These are phyloP conservation scores for Trichomonascaceae sp. DNA, from an alignment of 1,139 yeast species.

Conservation along the genomic window DNA sequence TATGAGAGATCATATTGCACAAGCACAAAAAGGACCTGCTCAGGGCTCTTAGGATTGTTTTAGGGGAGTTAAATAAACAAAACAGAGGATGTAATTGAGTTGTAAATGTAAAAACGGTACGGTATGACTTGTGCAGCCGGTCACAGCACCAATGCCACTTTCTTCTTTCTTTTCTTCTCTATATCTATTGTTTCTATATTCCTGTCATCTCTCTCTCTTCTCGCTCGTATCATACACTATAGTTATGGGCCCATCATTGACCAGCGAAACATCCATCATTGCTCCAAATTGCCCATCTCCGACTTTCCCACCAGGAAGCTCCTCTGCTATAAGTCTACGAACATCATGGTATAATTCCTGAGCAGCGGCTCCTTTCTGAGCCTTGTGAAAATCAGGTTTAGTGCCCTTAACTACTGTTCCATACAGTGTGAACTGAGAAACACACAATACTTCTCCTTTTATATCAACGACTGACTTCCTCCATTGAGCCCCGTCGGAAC, in stretches of 20 bases:
- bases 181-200: background rate
- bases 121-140: no score
- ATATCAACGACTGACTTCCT: constrained; percentile 46
- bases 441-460: constrained; percentile 48
- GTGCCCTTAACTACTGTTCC: constrained; percentile 84
- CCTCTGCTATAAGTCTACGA: constrained; percentile 40
- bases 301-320: constrained; percentile 53
- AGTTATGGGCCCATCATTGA: constrained; percentile 83
- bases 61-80: background rate
- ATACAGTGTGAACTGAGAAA: constrained; percentile 84
- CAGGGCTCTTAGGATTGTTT: background rate
- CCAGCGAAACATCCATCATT: constrained; percentile 87
- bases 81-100: background rate
- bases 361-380: constrained; percentile 77
- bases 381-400: constrained; percentile 88
- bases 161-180: background rate
- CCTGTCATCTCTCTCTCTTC: background rate
- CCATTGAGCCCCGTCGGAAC: constrained; percentile 56
- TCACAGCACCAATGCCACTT: background rate
- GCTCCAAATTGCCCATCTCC: constrained; percentile 92
- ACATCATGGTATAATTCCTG: constrained; percentile 59
- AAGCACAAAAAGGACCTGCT: constrained; percentile 9
- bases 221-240: constrained; percentile 57
- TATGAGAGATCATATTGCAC: constrained; percentile 11
- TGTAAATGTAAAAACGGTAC: background rate